Conservation (phyloP, 306 rosid genomes). For the barrel medic (Medicago truncatula) region MtrunA17r5.0-ANR NC_053046.1:43409501-43410000, state of each 20-base stretch:
- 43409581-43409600: constrained; percentile 56
- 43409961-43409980: background rate
- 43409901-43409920: constrained; percentile 13
- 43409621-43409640: constrained; percentile 50
- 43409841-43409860: constrained; percentile 11
- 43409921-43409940: background rate
- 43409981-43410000: too few species aligned
- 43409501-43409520: constrained; percentile 81
- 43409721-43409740: constrained; percentile 38
- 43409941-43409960: too few species aligned
- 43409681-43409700: constrained; percentile 39
- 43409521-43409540: constrained; percentile 45
- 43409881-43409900: constrained; percentile 14
- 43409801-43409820: constrained; percentile 7
- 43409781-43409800: constrained; percentile 26
- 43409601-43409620: constrained; percentile 52
- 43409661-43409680: constrained; percentile 39
- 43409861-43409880: background rate
- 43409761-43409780: constrained; percentile 38
- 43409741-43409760: constrained; percentile 40
- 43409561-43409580: constrained; percentile 38
- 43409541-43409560: background rate
- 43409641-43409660: constrained; percentile 29
- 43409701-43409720: constrained; percentile 40
- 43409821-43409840: background rate